phyloP scores from a whole-genome alignment of 1,284 basidiomycete species.

The Peniophora sp. region DNA sequence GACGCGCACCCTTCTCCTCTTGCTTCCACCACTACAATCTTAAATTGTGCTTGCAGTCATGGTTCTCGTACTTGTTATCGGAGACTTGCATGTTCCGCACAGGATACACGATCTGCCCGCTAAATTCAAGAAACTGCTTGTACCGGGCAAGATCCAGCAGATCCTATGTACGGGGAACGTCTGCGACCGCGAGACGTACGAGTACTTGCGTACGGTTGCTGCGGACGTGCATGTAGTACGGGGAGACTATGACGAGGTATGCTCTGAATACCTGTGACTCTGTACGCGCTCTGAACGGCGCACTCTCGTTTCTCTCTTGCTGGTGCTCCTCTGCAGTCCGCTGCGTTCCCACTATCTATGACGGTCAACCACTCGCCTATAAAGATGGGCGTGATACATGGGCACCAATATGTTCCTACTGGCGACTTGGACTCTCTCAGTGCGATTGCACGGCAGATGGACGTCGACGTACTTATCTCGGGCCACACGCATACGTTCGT shows the following conservation, averaged over 20 bases:
- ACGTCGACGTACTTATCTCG: constrained; percentile 91
- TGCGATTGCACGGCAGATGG: constrained; percentile 89
- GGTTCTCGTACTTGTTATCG: constrained; percentile 91
- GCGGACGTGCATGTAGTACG: constrained; percentile 89
- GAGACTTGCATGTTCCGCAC: constrained; percentile 92
- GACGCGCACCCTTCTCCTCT: not conserved
- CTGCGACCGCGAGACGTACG: constrained; percentile 95
- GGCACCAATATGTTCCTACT: constrained; percentile 90
- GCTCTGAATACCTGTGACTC: constrained; percentile 11
- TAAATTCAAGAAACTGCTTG: constrained; percentile 96
- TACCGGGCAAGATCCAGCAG: constrained; percentile 96
- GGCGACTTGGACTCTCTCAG: constrained; percentile 88
- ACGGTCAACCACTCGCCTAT: constrained; percentile 85
- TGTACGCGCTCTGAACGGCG: not conserved
- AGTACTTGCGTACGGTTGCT: constrained; percentile 96
- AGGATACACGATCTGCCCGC: constrained; percentile 83
- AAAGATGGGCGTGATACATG: constrained; percentile 89
- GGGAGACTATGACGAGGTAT: constrained; percentile 94
- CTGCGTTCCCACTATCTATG: constrained; percentile 75
- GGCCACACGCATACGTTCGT: constrained; percentile 92
- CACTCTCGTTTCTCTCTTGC: constrained; percentile 1
- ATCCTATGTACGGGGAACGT: constrained; percentile 98
- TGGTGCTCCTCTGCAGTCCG: constrained; percentile 33
- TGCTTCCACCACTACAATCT: not conserved
- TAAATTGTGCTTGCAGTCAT: constrained; percentile 19